Evolutionary conservation across 768 basidiomycete genomes (phyloP).

Genomic region (Pleurotus pulmonarius): DNA sequence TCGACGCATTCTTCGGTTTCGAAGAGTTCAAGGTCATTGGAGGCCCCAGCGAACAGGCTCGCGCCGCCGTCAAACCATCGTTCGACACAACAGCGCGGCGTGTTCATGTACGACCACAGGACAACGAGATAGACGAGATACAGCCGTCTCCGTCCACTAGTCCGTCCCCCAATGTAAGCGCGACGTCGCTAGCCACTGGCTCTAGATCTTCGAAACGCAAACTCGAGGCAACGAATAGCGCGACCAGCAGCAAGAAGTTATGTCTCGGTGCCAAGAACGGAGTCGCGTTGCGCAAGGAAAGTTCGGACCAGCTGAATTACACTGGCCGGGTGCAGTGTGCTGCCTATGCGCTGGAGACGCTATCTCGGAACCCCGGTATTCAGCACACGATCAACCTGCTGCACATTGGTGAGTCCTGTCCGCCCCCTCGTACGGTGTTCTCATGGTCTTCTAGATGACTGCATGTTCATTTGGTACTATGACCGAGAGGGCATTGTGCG

Average conservation of each 20-base stretch:
- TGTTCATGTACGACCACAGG: not conserved
- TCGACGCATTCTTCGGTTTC: not conserved
- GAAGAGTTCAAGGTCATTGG: not conserved
- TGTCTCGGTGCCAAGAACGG: not conserved
- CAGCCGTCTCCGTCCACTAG: not conserved
- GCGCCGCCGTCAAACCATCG: not conserved
- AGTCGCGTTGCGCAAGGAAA: not conserved
- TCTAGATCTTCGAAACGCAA: not conserved
- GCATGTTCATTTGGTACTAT: constrained; percentile 20
- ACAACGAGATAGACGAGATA: not conserved
- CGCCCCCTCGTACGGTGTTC: not conserved
- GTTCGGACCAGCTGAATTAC: not conserved
- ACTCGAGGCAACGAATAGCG: not conserved
- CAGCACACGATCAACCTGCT: constrained; percentile 9
- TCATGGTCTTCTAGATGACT: constrained; percentile 14
- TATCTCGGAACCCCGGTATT: constrained; percentile 4
- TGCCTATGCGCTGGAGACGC: constrained; percentile 5
- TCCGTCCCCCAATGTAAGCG: not conserved
- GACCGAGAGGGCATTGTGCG: constrained; percentile 22
- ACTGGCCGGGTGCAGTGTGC: constrained; percentile 4
- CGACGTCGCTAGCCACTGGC: not conserved
- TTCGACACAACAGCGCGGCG: not conserved
- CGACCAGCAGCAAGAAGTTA: not conserved
- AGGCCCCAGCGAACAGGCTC: not conserved
- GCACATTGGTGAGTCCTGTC: constrained; percentile 3